Evolutionary conservation across 2,329 filamentous ascomycete species (phyloP).

Genomic region (Penicillium hesseltinei): DNA sequence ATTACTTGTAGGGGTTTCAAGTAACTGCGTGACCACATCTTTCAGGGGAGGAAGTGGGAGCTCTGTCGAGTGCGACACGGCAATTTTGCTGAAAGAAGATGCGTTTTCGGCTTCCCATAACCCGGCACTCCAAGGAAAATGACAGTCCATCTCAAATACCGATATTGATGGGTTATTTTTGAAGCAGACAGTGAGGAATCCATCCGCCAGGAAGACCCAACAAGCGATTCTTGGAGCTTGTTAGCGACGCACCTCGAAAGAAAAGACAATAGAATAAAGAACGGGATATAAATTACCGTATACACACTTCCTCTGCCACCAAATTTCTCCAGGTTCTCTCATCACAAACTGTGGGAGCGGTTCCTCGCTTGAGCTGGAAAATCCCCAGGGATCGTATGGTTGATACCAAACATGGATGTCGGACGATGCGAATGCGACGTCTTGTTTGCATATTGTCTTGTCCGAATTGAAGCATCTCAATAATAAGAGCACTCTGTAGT

Average conservation of each 20-base stretch:
- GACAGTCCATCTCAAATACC: conserved; percentile 33
- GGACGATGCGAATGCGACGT: conserved; percentile 33
- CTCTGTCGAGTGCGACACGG: conserved; percentile 6
- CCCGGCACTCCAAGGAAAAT: conserved; percentile 31
- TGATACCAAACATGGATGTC: conserved; percentile 32
- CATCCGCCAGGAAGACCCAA: conserved; percentile 34
- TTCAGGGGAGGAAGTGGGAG: conserved; percentile 24
- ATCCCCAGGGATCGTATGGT: conserved; percentile 30
- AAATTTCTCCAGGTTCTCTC: conserved; percentile 23
- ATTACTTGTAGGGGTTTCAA: conserved; percentile 19
- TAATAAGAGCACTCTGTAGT: conserved; percentile 31
- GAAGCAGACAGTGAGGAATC: conserved; percentile 34
- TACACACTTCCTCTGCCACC: conserved; percentile 29
- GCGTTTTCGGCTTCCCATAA: conserved; percentile 32
- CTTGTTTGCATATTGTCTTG: conserved; percentile 29
- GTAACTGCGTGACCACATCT: conserved; percentile 24
- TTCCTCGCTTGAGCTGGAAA: conserved; percentile 26
- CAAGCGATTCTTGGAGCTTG: conserved; percentile 22
- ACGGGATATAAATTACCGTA: conserved; percentile 16
- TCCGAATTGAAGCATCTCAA: conserved; percentile 35
- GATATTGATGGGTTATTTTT: conserved; percentile 32
- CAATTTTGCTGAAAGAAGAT: conserved; percentile 24
- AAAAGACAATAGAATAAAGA: background rate
- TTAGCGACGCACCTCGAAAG: background rate
- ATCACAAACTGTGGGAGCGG: conserved; percentile 13